Evolutionary conservation across 805 yeast species (phyloP), one percentile per base, ranked within the genome.

Genomic region (Zygosaccharomyces kombuchaensis): DNA sequence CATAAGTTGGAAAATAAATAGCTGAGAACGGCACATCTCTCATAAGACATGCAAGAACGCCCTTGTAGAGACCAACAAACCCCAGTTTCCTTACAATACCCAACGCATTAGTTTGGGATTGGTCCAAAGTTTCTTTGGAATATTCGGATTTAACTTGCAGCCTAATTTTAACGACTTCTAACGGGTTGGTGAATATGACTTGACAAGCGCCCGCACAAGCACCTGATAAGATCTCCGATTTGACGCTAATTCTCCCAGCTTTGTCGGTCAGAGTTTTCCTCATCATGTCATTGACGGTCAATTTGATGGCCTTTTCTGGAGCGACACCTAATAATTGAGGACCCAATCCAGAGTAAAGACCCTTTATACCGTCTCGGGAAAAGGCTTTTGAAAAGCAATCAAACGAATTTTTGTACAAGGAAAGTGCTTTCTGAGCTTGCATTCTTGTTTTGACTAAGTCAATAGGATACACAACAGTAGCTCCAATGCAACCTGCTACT

Each of bases 21-120:
- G 98, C 96, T 31, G 95, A 84, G 68, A 91, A 91, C 36, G 98
- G 98, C 31, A 91, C 96, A 68, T 91, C 99, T 68, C 99, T 82
- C 64, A 88, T 70, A 57, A 93, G 66, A 70, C 99, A 91, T 7
- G 98, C 98, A 22, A 79, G 56, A 0, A 90, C 91, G 58, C 99
- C 99, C 68, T 82, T 88, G 68, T 91, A 91, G 50, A 91, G 74
- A 13, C 99, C 99, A 39, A 72, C 71, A 19, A 91, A 55, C 36
- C 98, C 98, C 50, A 91, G 74, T 55, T 82, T 83, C 53, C 76
- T 79, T 12, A 91, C 82, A 54, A 91, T 84, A 58, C 78, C 77
- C 14, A 83, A 59, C n/a, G 75, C 63, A 6, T 57, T 70, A 50
- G 45, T 65, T 51, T 56, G 71, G 31, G 71, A 43, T 50, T 57